phyloP scores from a whole-genome alignment of 345 rosid genomes.

The Noccaea bulbosa region DNA sequence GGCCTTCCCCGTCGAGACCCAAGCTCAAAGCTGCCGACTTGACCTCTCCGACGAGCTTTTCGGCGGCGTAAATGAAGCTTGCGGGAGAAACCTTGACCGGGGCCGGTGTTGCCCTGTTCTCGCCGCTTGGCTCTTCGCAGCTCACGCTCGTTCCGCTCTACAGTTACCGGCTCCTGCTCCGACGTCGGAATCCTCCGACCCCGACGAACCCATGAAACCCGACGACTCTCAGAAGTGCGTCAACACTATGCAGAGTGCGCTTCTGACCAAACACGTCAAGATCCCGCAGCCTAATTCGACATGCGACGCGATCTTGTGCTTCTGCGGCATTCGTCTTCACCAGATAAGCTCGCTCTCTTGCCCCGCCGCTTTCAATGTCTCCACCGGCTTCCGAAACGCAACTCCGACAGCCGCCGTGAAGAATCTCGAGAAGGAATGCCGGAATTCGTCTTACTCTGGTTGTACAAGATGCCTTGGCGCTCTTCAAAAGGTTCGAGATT shows the following conservation, averaged over 20 bases:
- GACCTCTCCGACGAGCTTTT: constrained; percentile 96
- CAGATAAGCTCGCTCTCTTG: constrained; percentile 94
- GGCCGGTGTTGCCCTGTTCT: constrained; percentile 95
- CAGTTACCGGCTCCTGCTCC: constrained; percentile 66
- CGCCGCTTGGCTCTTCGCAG: constrained; percentile 97
- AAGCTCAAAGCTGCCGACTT: constrained; percentile 72
- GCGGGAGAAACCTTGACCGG: constrained; percentile 85
- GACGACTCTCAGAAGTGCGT: constrained; percentile 98
- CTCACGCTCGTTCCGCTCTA: constrained; percentile 88
- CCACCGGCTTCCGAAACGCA: constrained; percentile 66
- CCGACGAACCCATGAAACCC: constrained; percentile 86
- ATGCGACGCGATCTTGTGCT: constrained; percentile 87
- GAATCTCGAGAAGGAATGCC: constrained; percentile 87
- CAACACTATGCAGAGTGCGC: constrained; percentile 79
- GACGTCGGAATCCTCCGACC: constrained; percentile 51
- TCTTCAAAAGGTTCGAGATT: constrained; percentile 75
- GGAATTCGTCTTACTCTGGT: constrained; percentile 86
- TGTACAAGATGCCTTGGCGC: constrained; percentile 96
- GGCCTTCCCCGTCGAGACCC: constrained; percentile 73
- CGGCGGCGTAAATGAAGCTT: constrained; percentile 92
- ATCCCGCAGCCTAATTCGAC: constrained; percentile 83
- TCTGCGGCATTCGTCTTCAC: constrained; percentile 94
- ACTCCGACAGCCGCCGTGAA: constrained; percentile 88
- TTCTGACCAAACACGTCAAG: constrained; percentile 73
- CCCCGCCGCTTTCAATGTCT: constrained; percentile 89